Evolutionary conservation across 345 rosid genomes (phyloP), one percentile per base, ranked within the genome.

Genomic region (Corymbia maculata): DNA sequence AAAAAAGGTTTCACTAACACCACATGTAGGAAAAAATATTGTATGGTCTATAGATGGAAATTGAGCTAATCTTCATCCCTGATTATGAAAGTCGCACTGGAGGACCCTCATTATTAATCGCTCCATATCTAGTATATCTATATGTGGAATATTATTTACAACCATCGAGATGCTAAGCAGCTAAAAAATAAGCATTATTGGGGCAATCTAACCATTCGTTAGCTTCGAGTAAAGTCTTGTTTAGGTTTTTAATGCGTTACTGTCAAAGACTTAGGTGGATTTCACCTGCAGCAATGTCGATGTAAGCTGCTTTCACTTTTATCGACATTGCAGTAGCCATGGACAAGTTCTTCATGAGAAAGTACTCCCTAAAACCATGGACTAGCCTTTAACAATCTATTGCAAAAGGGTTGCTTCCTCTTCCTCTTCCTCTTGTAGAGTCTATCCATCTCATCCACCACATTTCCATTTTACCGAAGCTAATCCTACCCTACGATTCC

Each of bases 61-160:
- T 51, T 13, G 52, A 51, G 16, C 16, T 51, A 51, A 13, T 51
- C 16, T 51, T 16, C 52, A 51, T 51, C 52, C 6, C 13, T 51
- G 17, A 51, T 51, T 6, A 51, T 13, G 5, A 12, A 51, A 13
- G 14, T 51, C 16, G 16, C 52, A 51, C 52, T 13, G 16, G 13
- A 51, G 52, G 52, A 51, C 52, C 52, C 15, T 50, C 52, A 51
- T 51, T 51, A 14, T 51, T 51, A 51, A 51, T 51, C 16, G 52
- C 52, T 51, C 53, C 17, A 14, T 52, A 1, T 14, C 17, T 52
- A 52, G 17, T 52, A 51, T 51, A 51, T 64, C 17, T 64, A 64
- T 64, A 17, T 28, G 70, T n/a, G 0, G 5, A n/a, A 0, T 61
- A 61, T 26, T 28, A 1, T 0, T n/a, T 64, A 13, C 36, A n/a